Base-by-base conservation (phyloP, 345 rosid species). In the Punica granatum region DNA sequence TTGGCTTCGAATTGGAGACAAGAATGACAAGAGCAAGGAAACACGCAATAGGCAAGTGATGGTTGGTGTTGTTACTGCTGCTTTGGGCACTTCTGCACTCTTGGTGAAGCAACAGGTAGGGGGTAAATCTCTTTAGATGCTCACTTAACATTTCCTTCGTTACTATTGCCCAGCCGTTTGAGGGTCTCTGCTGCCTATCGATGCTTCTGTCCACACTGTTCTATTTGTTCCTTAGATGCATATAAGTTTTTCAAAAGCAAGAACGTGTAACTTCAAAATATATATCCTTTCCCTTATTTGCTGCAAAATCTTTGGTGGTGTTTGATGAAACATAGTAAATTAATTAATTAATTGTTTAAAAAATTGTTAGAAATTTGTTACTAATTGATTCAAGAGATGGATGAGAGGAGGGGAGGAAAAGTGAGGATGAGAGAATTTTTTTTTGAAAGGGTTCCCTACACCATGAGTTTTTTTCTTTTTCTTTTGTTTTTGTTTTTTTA, bases 51-150 rank as follows among this genome's bases (percentile, higher is more conserved):
- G 78, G 25, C 66, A 66, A 73, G 84, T 85, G 59, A 82, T 90
- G 95, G 89, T 79, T 70, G 95, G 97, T 78, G 92, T 93, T 72
- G 78, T 89, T 61, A 85, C 91, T 58, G 96, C 92, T 78, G 99
- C 98, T 67, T 71, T 93, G 68, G 98, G 98, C 71, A 91, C 97
- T 68, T 89, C 98, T 69, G 90, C 97, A 62, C 80, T 89, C 48
- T 80, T 93, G 49, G 83, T 79, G 67, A 83, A 82, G 65, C 74
- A 82, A 65, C 78, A 83, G 90, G 99, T 93, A 85, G 7, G 42
- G 70, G 63, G 46, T 67, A 72, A 67, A 36, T 70, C 35, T 67
- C 18, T 60, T 68, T 69, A 19, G 54, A 54, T 63, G 56, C 54
- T 46, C 42, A 58, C 15, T 36, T 60, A 7, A n/a, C 33, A 43